Evolutionary conservation across 805 yeast genomes (phyloP), one percentile per base, ranked within the genome.

Genomic region (Pichia membranifaciens): DNA sequence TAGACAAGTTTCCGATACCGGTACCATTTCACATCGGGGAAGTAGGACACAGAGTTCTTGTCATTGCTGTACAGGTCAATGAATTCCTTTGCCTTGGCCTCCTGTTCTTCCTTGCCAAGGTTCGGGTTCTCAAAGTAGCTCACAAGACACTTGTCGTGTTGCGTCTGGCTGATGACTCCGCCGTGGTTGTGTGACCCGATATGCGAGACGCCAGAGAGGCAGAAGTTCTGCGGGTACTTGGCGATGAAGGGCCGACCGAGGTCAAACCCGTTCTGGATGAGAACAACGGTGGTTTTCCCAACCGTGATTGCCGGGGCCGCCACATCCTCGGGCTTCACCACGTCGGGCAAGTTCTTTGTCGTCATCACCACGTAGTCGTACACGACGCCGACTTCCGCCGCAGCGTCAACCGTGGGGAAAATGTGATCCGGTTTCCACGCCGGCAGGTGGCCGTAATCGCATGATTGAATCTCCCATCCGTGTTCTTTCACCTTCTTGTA

Each of bases 1-100:
- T 84, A 84, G 13, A 85, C 72, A 7, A 85, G 70, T 60, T 85
- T 85, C 48, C 72, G 67, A 79, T 86, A 82, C 54, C 95, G 70
- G 35, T 75, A 69, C 60, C 60, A 69, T 59, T 72, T 72, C 39
- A 74, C 76, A 54, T 77, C 70, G 8, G 69, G 68, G 45, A 67
- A 72, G 48, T 70, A 69, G 15, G 54, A 54, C 52, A 72, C 66
- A 1, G 59, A 51, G 29, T 25, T 25, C 29, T 25, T 25, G 10
- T 10, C 29, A 10, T 25, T 25, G 29, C 29, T 25, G 29, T 79
- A 81, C 17, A 80, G 47, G 3, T 61, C 59, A 16, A 75, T 70
- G 54, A 79, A 76, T 51, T 68, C 69, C 38, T 66, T 60, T 4
- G 78, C 70, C 36, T 70, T 70, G 3, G 55, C 51, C 45, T 60